phyloP scores from a whole-genome alignment of 805 yeast species.

The Barnettozyma siamensis region DNA sequence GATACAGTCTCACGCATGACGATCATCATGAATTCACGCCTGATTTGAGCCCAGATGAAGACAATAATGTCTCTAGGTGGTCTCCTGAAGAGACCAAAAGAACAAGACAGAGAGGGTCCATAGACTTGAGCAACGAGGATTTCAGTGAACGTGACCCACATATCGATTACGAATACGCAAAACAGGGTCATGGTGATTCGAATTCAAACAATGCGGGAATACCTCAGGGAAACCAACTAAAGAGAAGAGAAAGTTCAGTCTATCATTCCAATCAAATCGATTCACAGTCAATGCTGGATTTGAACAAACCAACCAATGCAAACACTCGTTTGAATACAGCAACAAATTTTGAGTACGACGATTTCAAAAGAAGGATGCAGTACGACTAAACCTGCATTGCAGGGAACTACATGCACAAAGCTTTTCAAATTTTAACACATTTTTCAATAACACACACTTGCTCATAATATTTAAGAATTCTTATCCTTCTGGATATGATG shows the following conservation, averaged over 20 bases:
- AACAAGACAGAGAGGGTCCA: slow-evolving; percentile 10
- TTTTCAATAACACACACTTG: not conserved
- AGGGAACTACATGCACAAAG: not conserved
- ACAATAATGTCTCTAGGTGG: slow-evolving; percentile 5
- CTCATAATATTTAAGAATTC: not conserved
- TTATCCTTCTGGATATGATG: slow-evolving; percentile 18
- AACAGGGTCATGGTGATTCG: not conserved
- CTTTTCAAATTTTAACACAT: too few species aligned
- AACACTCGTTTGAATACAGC: not conserved
- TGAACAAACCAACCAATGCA: not conserved
- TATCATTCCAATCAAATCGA: slow-evolving; percentile 9
- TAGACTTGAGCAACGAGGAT: slow-evolving; percentile 5
- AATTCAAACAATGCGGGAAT: too few species aligned
- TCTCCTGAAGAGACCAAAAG: slow-evolving; percentile 11
- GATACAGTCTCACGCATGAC: not conserved
- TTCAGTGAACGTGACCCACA: slow-evolving; percentile 6
- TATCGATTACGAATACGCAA: slow-evolving; percentile 1
- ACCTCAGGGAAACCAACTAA: not conserved
- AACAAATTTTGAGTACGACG: slow-evolving; percentile 18
- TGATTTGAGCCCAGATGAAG: slow-evolving; percentile 2
- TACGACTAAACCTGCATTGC: slow-evolving; percentile 7
- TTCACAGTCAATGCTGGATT: not conserved
- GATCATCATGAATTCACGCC: not conserved
- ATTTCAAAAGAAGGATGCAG: slow-evolving; percentile 23
- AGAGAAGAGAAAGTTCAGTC: not conserved